Conservation (phyloP, 306 rosid species). For the Clitoria ternatea region DNA sequence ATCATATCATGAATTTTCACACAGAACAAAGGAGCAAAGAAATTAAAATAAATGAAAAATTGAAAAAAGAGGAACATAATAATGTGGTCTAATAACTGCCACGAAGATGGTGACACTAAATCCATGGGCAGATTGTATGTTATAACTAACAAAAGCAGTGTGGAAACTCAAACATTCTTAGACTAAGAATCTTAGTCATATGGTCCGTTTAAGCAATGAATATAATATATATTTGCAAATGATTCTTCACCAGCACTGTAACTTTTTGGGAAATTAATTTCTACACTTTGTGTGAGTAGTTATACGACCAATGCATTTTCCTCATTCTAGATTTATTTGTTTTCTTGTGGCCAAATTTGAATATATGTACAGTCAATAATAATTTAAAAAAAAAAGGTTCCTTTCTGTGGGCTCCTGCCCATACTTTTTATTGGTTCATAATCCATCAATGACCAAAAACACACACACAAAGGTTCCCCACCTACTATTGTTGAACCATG, state of each 20-base stretch:
- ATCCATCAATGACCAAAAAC: background rate
- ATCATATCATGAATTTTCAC: constrained; percentile 1
- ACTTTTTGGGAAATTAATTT: background rate
- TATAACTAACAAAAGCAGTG: background rate
- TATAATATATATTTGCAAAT: background rate
- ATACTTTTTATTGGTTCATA: background rate
- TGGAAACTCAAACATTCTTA: constrained; percentile 10
- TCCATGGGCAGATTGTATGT: background rate
- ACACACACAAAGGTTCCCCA: background rate
- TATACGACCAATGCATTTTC: constrained; percentile 13
- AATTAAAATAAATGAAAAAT: background rate
- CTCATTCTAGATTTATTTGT: background rate
- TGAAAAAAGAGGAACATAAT: background rate
- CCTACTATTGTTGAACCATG: constrained; percentile 15
- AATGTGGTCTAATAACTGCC: background rate
- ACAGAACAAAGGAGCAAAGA: background rate
- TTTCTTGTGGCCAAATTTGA: background rate
- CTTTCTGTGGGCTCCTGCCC: constrained; percentile 33
- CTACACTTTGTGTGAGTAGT: constrained; percentile 31
- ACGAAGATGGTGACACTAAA: constrained; percentile 15
- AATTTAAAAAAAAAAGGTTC: background rate
- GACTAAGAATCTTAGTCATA: too few relatives aligned
- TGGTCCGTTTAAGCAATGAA: constrained; percentile 13
- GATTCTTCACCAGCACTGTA: background rate
- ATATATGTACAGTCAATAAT: background rate